Conservation (phyloP, 148 eudicot genomes). For the Chenopodium formosanum region DNA sequence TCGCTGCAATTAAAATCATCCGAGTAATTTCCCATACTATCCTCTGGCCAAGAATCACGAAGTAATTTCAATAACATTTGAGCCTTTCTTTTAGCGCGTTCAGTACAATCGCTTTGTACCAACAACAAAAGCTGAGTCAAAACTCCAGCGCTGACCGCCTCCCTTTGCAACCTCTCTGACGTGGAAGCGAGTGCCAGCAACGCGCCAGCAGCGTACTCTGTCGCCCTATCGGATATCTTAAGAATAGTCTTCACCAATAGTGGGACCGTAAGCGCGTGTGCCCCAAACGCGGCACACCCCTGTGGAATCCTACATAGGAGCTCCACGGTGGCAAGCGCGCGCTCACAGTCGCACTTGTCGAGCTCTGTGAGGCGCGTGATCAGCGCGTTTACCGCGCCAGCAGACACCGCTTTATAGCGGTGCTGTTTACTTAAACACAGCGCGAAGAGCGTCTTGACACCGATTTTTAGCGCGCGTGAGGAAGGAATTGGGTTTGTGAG, state of each 20-base stretch:
- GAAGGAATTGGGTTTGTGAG: constrained; percentile 42
- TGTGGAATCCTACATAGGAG: constrained; percentile 63
- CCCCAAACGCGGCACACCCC: constrained; percentile 64
- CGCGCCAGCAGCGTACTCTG: constrained; percentile 85
- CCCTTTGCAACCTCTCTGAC: constrained; percentile 55
- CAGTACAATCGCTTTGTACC: constrained; percentile 84
- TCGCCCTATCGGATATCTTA: constrained; percentile 73
- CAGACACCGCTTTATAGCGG: constrained; percentile 64
- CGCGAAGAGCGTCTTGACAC: constrained; percentile 71
- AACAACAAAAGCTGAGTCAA: constrained; percentile 63
- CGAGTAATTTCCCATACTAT: constrained; percentile 43
- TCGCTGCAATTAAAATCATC: constrained; percentile 64
- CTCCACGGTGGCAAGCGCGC: constrained; percentile 80
- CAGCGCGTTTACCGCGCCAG: constrained; percentile 67
- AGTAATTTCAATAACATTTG: constrained; percentile 73
- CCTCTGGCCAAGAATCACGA: constrained; percentile 75
- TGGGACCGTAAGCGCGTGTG: constrained; percentile 66
- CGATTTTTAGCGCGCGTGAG: constrained; percentile 62
- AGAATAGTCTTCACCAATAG: constrained; percentile 54
- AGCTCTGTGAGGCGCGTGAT: constrained; percentile 54
- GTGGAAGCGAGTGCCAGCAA: constrained; percentile 61
- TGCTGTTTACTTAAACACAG: constrained; percentile 65
- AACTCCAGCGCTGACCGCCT: constrained; percentile 79
- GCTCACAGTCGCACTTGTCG: constrained; percentile 74
- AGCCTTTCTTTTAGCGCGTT: constrained; percentile 78